Conservation (phyloP, 2,329 filamentous ascomycete species). For the Gyromitra esculenta region DNA sequence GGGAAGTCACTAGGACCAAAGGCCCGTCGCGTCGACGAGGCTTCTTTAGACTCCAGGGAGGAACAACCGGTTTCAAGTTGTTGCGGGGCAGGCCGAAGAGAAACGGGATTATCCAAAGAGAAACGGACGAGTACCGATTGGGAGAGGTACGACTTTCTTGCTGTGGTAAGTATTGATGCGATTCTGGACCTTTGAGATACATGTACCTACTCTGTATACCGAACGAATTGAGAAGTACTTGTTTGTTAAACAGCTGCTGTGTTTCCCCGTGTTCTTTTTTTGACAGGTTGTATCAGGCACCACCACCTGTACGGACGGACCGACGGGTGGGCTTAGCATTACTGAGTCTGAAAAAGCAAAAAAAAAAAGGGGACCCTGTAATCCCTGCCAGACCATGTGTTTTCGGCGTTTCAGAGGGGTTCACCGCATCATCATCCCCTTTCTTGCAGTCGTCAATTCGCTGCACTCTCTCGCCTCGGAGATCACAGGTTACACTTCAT, state of each 20-base stretch:
- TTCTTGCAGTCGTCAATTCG: slow-evolving; percentile 23
- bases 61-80: slow-evolving; percentile 33
- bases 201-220: not conserved
- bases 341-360: slow-evolving; percentile 33
- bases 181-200: not conserved
- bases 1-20: slow-evolving; percentile 16
- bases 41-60: not conserved
- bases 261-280: slow-evolving; percentile 35
- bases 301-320: slow-evolving; percentile 27
- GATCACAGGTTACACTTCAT: slow-evolving; percentile 23
- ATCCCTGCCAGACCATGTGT: slow-evolving; percentile 41
- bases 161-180: slow-evolving; percentile 5
- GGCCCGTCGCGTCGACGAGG: not conserved
- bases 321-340: slow-evolving; percentile 16
- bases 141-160: slow-evolving; percentile 25
- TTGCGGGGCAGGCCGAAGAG: slow-evolving; percentile 7
- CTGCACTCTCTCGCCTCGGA: not conserved
- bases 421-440: slow-evolving; percentile 43
- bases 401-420: slow-evolving; percentile 43
- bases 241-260: not conserved
- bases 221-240: not conserved
- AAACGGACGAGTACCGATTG: not conserved
- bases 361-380: slow-evolving; percentile 15
- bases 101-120: not conserved
- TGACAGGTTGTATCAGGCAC: slow-evolving; percentile 13